A percentile compares a stretch with the other conserved stretches of the same genome.
Conservation (phyloP, 306 rosid species). For the Acacia acuminata region DNA sequence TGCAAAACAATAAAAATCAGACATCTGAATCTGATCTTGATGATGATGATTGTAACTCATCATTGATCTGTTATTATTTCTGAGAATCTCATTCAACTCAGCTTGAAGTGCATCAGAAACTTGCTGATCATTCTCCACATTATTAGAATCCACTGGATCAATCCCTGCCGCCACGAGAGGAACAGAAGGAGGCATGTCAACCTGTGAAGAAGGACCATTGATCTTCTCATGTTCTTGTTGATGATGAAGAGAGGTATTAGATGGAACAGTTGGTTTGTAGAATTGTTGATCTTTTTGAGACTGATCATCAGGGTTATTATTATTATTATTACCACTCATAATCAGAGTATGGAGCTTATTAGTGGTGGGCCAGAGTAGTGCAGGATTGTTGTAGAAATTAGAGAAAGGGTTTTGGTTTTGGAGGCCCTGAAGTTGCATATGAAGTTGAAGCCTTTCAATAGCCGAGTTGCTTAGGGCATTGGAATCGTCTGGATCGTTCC, state of each 20-base stretch:
- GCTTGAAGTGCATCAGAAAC: conserved; percentile 47
- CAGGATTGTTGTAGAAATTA: conserved; percentile 57
- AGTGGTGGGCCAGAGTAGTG: conserved; percentile 85
- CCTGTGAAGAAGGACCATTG: not conserved
- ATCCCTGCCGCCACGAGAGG: not conserved
- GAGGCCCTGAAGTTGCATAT: conserved; percentile 85
- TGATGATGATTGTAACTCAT: conserved; percentile 30
- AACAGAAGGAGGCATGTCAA: not conserved
- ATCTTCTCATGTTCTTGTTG: not conserved
- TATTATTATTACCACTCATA: not conserved
- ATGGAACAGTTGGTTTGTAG: conserved; percentile 29
- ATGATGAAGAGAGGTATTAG: not conserved
- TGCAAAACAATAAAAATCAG: conserved; percentile 68
- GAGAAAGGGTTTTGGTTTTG: conserved; percentile 81
- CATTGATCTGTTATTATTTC: conserved; percentile 39
- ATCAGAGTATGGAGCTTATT: conserved; percentile 57
- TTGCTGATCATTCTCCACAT: conserved; percentile 18
- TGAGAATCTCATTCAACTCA: conserved; percentile 60
- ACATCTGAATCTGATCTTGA: conserved; percentile 39
- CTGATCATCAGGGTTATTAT: not conserved
- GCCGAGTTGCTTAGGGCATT: conserved; percentile 77
- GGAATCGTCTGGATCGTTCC: conserved; percentile 32
- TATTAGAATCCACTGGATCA: not conserved
- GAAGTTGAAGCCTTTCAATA: conserved; percentile 92
- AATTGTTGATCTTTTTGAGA: conserved; percentile 19